phyloP scores from a whole-genome alignment of 345 rosid genomes.

The Rhizophora apiculata region DNA sequence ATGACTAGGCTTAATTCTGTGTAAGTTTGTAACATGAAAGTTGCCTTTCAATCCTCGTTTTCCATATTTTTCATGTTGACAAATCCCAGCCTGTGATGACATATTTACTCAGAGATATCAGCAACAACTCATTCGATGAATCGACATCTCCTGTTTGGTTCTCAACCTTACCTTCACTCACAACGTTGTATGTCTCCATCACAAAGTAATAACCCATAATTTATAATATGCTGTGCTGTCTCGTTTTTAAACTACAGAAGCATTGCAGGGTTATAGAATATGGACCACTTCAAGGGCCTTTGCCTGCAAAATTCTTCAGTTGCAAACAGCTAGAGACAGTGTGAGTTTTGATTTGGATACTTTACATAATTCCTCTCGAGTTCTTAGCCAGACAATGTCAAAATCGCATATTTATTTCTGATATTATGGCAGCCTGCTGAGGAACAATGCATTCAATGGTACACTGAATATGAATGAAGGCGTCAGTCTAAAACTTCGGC shows the following conservation, averaged over 20 bases:
- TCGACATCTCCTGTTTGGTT: slow-evolving; percentile 80
- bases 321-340: slow-evolving; percentile 75
- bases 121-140: slow-evolving; percentile 71
- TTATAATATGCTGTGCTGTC: background rate
- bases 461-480: slow-evolving; percentile 54
- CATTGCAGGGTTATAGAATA: slow-evolving; percentile 62
- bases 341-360: slow-evolving; percentile 40
- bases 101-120: slow-evolving; percentile 64
- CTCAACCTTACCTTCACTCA: slow-evolving; percentile 75
- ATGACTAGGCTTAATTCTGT: slow-evolving; percentile 69
- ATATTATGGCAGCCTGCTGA: slow-evolving; percentile 52
- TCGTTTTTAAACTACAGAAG: slow-evolving; percentile 4
- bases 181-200: slow-evolving; percentile 60
- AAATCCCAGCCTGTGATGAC: slow-evolving; percentile 2
- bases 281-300: slow-evolving; percentile 64
- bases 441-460: slow-evolving; percentile 64
- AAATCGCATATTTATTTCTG: slow-evolving; percentile 1
- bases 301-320: slow-evolving; percentile 61
- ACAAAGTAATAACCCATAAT: background rate
- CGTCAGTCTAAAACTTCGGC: slow-evolving; percentile 52
- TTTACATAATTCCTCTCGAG: background rate
- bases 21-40: slow-evolving; percentile 38
- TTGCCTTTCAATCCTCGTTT: background rate
- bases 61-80: background rate
- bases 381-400: slow-evolving; percentile 1